Percentiles rank a stretch among this genome's conserved stretches.
These are phyloP conservation scores for Sporothrix protearum DNA, from an alignment of 2,329 filamentous ascomycete genomes.

Conservation along the genomic window DNA sequence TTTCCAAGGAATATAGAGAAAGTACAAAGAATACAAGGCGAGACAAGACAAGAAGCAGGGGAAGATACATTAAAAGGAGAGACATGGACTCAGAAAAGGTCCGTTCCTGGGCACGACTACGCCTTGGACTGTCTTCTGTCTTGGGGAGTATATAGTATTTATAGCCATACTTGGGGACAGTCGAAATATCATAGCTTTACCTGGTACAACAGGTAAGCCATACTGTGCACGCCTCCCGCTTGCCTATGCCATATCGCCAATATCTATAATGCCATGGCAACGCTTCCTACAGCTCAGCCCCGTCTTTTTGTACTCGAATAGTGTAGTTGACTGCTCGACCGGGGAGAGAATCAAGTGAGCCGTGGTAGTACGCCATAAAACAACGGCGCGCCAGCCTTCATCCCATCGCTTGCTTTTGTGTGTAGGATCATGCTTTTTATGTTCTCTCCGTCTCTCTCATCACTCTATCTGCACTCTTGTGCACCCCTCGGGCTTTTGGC, in stretches of 20 bases:
- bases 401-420: not conserved
- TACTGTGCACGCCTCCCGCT: not conserved
- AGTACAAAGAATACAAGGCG: not conserved
- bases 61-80: not conserved
- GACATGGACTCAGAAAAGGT: conserved; percentile 7
- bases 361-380: not conserved
- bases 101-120: not conserved
- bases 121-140: not conserved
- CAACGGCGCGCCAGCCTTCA: not conserved
- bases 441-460: not conserved
- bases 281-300: not conserved
- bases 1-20: not conserved
- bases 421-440: not conserved
- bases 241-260: not conserved
- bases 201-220: not conserved
- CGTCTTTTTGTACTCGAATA: not conserved
- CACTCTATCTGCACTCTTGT: not conserved
- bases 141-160: not conserved
- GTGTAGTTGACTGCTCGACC: not conserved
- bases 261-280: not conserved
- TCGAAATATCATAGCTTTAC: not conserved
- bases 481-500: not conserved
- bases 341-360: not conserved
- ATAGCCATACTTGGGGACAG: not conserved
- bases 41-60: not conserved